A percentile compares a stretch with the other conserved stretches of the same genome.
These are phyloP conservation scores for Ophiostoma montium DNA, from an alignment of 2,329 filamentous ascomycete species.

Conservation along the genomic window DNA sequence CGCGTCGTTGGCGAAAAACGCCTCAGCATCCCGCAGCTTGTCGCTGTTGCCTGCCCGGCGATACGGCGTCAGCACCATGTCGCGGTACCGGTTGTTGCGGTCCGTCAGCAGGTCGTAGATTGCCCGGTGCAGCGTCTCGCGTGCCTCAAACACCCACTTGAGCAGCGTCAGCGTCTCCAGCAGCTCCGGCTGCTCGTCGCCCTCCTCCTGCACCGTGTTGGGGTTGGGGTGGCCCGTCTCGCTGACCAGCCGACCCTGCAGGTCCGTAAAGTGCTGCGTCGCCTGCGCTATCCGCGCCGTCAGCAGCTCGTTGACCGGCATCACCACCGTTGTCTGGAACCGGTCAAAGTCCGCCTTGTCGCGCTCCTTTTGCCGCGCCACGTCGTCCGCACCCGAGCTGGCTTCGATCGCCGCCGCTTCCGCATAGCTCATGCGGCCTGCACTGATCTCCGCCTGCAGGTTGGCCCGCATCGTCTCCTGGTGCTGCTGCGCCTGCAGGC, in stretches of 20 bases:
- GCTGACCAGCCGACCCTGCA: conserved; percentile 58
- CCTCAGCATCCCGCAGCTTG: conserved; percentile 64
- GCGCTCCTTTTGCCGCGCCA: conserved; percentile 53
- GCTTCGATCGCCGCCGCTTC: conserved; percentile 68
- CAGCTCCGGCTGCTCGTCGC: conserved; percentile 86
- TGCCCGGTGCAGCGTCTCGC: conserved; percentile 75
- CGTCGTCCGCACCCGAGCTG: conserved; percentile 57
- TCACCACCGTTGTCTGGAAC: conserved; percentile 72
- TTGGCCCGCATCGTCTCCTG: conserved; percentile 55
- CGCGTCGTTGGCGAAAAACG: conserved; percentile 72
- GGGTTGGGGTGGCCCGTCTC: conserved; percentile 55
- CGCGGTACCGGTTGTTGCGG: conserved; percentile 74
- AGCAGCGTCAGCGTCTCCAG: conserved; percentile 87
- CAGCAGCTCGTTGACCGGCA: conserved; percentile 68
- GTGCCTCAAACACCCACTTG: conserved; percentile 93
- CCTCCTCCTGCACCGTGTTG: conserved; percentile 84
- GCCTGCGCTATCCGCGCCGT: conserved; percentile 61
- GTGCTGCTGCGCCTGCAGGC: conserved; percentile 33
- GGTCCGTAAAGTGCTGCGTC: conserved; percentile 61
- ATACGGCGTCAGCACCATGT: conserved; percentile 73
- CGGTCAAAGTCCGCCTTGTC: conserved; percentile 70
- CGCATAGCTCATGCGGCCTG: conserved; percentile 66
- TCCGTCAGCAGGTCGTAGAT: conserved; percentile 74
- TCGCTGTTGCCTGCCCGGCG: conserved; percentile 57
- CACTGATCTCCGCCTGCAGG: conserved; percentile 64